Evolutionary conservation across 306 rosid genomes (phyloP), one percentile per base, ranked within the genome.

Genomic region (Trifolium dubium): DNA sequence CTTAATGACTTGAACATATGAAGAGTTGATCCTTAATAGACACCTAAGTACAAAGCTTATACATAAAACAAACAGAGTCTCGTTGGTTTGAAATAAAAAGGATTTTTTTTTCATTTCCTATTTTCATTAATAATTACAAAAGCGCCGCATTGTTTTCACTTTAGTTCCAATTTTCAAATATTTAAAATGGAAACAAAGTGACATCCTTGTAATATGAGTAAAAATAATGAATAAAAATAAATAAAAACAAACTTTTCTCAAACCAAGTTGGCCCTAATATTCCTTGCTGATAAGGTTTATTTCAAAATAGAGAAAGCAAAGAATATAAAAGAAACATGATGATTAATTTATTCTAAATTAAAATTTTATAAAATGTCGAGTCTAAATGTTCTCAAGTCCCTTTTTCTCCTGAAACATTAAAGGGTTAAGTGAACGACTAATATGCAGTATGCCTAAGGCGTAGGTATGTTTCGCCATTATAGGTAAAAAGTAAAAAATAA

Each of bases 391-490:
- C 73, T 13, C 47, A 29, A 46, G 17, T 41, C 34, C 31, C n/a
- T 40, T 62, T 41, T 77, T 23, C 47, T 50, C 61, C 40, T 58
- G 34, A n/a, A 63, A 75, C 35, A 44, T 35, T 64, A 19, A 60
- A 15, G 17, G 28, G 10, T 17, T 11, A 60, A 30, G 51, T 6
- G 6, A 68, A 51, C 17, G 17, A 69, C 41, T 64, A 63, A 69
- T 75, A 19, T 23, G 46, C 63, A 32, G 54, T 51, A 69, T n/a
- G 53, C 61, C 60, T 60, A 39, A 63, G 18, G 60, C 44, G 10
- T 32, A 74, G 67, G 32, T n/a, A 51, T 39, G 66, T 13, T 13
- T 56, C 60, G 53, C 64, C 15, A 43, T 61, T 62, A 74, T 32
- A 30, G 43, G 30, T 69, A 51, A 50, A 31, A 23, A 14, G 32